These are phyloP conservation scores for Termitomyces bulborhizus DNA, from an alignment of 768 basidiomycete species.

Conservation along the genomic window DNA sequence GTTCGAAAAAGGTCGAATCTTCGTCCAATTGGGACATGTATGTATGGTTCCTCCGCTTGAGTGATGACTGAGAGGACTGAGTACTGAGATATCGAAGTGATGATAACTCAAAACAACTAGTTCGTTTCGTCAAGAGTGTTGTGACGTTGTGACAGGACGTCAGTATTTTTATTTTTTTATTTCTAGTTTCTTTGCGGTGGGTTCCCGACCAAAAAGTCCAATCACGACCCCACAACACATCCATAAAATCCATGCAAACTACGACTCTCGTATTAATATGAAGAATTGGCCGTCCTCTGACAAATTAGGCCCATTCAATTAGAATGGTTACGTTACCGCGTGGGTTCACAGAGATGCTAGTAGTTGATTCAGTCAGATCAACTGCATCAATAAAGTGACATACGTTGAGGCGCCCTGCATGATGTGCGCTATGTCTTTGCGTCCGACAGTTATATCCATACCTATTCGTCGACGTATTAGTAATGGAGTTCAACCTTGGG, in stretches of 20 bases:
- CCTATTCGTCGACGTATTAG: slow-evolving; percentile 9
- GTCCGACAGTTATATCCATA: slow-evolving; percentile 26
- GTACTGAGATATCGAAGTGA: not conserved
- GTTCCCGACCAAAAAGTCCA: no score
- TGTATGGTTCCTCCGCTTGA: not conserved
- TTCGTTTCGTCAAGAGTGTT: no score
- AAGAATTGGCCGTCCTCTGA: no score
- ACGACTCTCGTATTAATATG: no score
- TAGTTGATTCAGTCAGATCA: not conserved
- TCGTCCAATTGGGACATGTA: slow-evolving; percentile 34
- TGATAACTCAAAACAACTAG: not conserved
- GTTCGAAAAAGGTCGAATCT: slow-evolving; percentile 66
- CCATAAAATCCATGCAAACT: no score
- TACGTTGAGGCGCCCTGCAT: slow-evolving; percentile 22
- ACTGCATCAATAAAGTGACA: not conserved
- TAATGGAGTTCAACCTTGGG: not conserved
- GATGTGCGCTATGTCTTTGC: slow-evolving; percentile 18
- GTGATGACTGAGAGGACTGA: not conserved
- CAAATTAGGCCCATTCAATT: no score
- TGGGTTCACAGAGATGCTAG: slow-evolving; percentile 19
- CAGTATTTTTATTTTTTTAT: no score
- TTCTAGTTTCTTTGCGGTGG: no score
- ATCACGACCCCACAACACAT: no score
- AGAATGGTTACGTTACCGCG: slow-evolving; percentile 1
- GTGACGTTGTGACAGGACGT: slow-evolving; percentile 2